phyloP scores from a whole-genome alignment of 2,329 filamentous ascomycete genomes.

The Aspergillus floridensis region DNA sequence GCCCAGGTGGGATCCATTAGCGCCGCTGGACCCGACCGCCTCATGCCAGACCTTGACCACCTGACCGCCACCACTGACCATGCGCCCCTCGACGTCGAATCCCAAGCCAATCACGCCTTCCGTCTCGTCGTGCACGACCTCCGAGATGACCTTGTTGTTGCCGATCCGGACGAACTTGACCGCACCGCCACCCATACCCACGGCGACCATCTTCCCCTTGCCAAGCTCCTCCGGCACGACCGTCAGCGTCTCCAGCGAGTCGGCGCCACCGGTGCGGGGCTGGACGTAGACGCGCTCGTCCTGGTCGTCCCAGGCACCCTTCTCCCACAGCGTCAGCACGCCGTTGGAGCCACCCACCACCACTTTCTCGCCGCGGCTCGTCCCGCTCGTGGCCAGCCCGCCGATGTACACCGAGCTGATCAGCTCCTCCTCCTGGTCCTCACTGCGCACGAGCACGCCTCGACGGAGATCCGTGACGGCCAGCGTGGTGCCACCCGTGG shows the following conservation, averaged over 20 bases:
- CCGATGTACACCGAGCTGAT: slow-evolving; percentile 77
- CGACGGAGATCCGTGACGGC: slow-evolving; percentile 84
- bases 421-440: slow-evolving; percentile 92
- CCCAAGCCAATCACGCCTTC: slow-evolving; percentile 79
- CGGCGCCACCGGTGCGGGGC: slow-evolving; percentile 59
- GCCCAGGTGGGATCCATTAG: slow-evolving; percentile 40
- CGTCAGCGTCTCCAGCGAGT: slow-evolving; percentile 76
- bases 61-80: slow-evolving; percentile 85
- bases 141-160: slow-evolving; percentile 66
- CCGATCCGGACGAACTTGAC: slow-evolving; percentile 75
- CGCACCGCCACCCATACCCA: slow-evolving; percentile 77
- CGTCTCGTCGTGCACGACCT: slow-evolving; percentile 75
- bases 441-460: slow-evolving; percentile 82
- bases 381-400: slow-evolving; percentile 65
- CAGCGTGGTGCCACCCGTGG: slow-evolving; percentile 85
- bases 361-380: slow-evolving; percentile 70
- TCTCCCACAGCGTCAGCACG: slow-evolving; percentile 89
- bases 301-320: slow-evolving; percentile 91
- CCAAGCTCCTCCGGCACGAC: slow-evolving; percentile 69
- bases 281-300: slow-evolving; percentile 83
- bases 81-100: slow-evolving; percentile 79
- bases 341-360: slow-evolving; percentile 76
- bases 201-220: slow-evolving; percentile 64
- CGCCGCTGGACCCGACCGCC: slow-evolving; percentile 55
- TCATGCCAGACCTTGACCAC: slow-evolving; percentile 89